Base-by-base conservation (phyloP, 2,329 filamentous ascomycete species). In the Neoscytalidium dimidiatum region DNA sequence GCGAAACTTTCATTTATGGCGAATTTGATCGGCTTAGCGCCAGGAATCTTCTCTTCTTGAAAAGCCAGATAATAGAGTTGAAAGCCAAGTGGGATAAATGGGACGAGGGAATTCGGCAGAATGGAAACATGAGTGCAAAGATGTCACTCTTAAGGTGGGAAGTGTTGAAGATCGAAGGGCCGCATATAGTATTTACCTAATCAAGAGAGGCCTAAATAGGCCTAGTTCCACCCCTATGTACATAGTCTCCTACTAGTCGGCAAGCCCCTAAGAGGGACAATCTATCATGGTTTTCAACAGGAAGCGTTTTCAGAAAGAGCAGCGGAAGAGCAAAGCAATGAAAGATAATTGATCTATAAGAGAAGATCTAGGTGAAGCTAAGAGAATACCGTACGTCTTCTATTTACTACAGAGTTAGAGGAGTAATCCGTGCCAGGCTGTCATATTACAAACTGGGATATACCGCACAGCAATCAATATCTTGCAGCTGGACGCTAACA, bases 11-110 rank as follows among this genome's bases (percentile, higher is more conserved):
- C 21, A 66, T 73, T 1, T 72, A 70, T 41, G 66, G 67, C 23
- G 68, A 66, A 35, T 74, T 72, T 49, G 60, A 67, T 8, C 33
- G 44, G 2, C 41, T 73, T 0, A 66, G 48, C 13, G 66, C 71
- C 3, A 53, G 70, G 1, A 69, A 68, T 19, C 44, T 69, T 1
- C 43, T 71, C 3, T 60, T 67, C 38, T 56, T 68, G 2, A 68
- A 69, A 35, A 70, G 67, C 26, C 65, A 69, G 41, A 62, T 71
- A 0, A 28, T 29, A 3, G 29, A 23, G 9, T 8, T 62, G 0
- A 46, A 62, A 3, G 46, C 17, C 4, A 21, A 61, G 3, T 31
- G 46, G 1, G 17, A 48, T 2, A 14, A 19, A 6, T 52, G 14
- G 0, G 48, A 52, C 4, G 19, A 29, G 1, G 13, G n/a, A n/a